These are phyloP conservation scores for Atkinsonella hypoxylon DNA, from an alignment of 2,329 filamentous ascomycete genomes.

Conservation along the genomic window DNA sequence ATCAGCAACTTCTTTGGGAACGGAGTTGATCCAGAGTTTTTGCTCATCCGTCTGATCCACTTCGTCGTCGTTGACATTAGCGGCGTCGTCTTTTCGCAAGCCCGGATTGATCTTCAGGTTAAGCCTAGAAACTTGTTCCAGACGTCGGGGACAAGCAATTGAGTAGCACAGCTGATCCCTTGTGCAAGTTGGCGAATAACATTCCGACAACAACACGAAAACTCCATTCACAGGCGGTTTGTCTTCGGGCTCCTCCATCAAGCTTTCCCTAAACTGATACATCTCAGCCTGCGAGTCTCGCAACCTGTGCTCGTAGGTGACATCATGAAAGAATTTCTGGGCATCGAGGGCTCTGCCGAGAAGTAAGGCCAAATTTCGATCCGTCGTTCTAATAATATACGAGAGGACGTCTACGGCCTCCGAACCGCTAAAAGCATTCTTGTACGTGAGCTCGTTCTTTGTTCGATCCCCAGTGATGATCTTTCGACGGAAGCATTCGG, in stretches of 20 bases:
- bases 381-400: conserved; percentile 94
- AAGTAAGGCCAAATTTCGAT: conserved; percentile 84
- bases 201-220: conserved; percentile 91
- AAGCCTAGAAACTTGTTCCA: conserved; percentile 89
- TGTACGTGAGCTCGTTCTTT: conserved; percentile 95
- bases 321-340: conserved; percentile 98
- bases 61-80: conserved; percentile 63
- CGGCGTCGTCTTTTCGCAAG: conserved; percentile 52
- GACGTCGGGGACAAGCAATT: conserved; percentile 83
- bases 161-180: conserved; percentile 94
- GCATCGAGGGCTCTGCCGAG: conserved; percentile 87
- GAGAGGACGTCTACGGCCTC: conserved; percentile 93
- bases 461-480: conserved; percentile 77
- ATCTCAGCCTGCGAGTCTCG: conserved; percentile 91
- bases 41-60: conserved; percentile 80
- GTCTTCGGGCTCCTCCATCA: conserved; percentile 72
- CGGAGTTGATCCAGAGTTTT: conserved; percentile 98
- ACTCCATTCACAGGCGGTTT: conserved; percentile 76
- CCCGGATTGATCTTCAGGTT: conserved; percentile 90
- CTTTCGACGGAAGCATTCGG: conserved; percentile 81
- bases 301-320: conserved; percentile 91
- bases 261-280: conserved; percentile 90
- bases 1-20: conserved; percentile 88
- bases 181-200: conserved; percentile 95
- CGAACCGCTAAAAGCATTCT: conserved; percentile 89